phyloP scores from a whole-genome alignment of 495 filamentous ascomycete species.

The Aspergillus funiculosus region DNA sequence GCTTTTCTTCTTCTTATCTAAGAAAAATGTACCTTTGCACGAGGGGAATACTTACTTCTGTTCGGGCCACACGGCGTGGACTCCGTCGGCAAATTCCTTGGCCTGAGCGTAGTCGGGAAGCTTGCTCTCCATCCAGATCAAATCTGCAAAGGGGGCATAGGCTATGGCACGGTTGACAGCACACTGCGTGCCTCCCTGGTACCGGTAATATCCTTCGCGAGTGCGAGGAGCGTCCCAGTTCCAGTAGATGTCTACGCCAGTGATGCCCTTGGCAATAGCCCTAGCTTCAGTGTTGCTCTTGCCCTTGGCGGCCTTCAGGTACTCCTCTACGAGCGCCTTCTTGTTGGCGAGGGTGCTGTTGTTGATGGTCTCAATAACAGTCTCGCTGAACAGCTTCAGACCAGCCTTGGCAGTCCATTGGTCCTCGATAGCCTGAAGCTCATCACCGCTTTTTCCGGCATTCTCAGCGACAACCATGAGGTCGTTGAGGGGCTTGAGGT shows the following conservation, averaged over 20 bases:
- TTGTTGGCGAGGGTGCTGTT: constrained; percentile 60
- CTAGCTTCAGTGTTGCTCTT: constrained; percentile 83
- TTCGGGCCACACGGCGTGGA: constrained; percentile 92
- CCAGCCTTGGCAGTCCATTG: constrained; percentile 75
- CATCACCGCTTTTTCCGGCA: constrained; percentile 70
- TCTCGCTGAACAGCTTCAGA: constrained; percentile 86
- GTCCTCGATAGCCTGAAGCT: constrained; percentile 91
- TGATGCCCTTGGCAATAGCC: constrained; percentile 74
- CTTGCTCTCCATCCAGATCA: constrained; percentile 99
- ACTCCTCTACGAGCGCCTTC: constrained; percentile 58
- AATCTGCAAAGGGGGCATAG: constrained; percentile 88
- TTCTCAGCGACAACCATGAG: constrained; percentile 84
- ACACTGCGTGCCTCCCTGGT: constrained; percentile 85
- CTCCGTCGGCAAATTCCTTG: constrained; percentile 87
- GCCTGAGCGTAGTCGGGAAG: constrained; percentile 89
- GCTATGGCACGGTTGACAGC: constrained; percentile 87
- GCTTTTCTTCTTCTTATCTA: not conserved
- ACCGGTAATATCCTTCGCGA: constrained; percentile 89
- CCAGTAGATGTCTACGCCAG: constrained; percentile 79
- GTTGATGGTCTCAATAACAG: constrained; percentile 77
- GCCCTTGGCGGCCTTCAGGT: constrained; percentile 60
- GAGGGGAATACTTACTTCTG: constrained; percentile 69
- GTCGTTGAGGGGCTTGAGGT: constrained; percentile 77
- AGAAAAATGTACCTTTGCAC: not conserved
- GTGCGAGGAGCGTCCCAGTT: constrained; percentile 91